Evolutionary conservation across 108 stramenopile genomes (phyloP), one percentile per base, ranked within the genome.

Genomic region (Nannochloropsis gaditana): DNA sequence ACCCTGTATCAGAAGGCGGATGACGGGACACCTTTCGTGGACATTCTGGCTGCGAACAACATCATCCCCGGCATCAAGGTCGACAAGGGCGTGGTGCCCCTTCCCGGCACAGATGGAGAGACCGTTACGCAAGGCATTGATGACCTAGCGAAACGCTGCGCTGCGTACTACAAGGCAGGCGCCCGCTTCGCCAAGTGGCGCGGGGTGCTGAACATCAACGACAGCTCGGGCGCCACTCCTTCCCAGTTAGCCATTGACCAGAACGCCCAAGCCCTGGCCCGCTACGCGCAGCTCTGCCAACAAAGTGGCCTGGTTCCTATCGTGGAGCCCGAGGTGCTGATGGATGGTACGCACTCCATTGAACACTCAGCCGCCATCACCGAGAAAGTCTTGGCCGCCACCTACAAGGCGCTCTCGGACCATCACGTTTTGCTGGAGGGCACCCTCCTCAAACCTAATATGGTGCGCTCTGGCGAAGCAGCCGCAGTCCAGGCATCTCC

Each of bases 161-260:
- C 89, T 43, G 90, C 94, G 87, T 94, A 95, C 91, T 92, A 94
- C 84, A 88, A 89, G 21, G 90, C 90, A 21, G 95, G 95, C 59
- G 93, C 93, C 79, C 89, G 93, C 42, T 95, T 95, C 87, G 94
- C 94, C 81, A 95, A 95, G 87, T 95, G 95, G 95, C 87, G 91
- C 83, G 91, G 85, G 31, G 89, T 90, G 59, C 59, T 91, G 31
- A 82, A 90, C 80, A 91, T 91, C 88, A 82, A 88, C 41, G 85
- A 42, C 83, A 43, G 45, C 44, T 45, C 79, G 81, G 93, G 93
- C 80, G 88, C 93, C 84, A 87, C 86, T 21, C 95, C 95, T 5
- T 92, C 94, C 21, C 91, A 92, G 85, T 86, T 94, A 21, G 92
- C 94, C 44, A 94, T 95, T 86, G 81, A 83, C 42, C 90, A 92